Evolutionary conservation across 148 eudicot genomes (phyloP), one percentile per base, ranked within the genome.

Genomic region (Chenopodium formosanum): DNA sequence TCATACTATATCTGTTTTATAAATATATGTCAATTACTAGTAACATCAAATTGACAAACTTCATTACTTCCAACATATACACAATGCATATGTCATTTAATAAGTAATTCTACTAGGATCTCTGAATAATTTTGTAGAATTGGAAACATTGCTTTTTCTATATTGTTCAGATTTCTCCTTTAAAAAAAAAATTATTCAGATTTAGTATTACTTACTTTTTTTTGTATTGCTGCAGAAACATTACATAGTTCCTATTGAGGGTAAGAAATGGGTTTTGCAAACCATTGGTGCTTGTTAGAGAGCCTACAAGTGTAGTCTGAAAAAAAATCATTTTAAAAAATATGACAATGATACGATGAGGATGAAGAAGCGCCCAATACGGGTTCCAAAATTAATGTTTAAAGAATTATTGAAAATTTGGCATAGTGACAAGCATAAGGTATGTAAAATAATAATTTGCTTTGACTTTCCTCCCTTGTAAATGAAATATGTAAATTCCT

Each of bases 221-320:
- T 34, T 34, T 34, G 0, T 22, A 53, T 56, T 40, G 7, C 19
- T 75, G 19, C 40, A 75, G 66, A 75, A 75, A 32, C 78, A 75
- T 31, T 75, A 75, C 32, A 29, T 76, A 34, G 32, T 58, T 13
- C 46, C 66, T 27, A 4, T 56, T 31, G 78, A 56, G 31, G 78
- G 47, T 0, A 76, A 60, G 23, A 76, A 58, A 32, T 76, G 78
- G 78, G 47, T 76, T 73, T 73, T 73, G 27, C 14, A 46, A 46
- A 32, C 69, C 10, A 76, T 76, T 32, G 65, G 68, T 2, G 65
- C 34, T 3, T 8, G 66, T 58, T 76, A 31, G 78, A 76, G 68
- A n/a, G 48, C 11, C 16, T 58, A 58, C 29, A 73, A 73, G 75
- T 73, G 75, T 27, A 8, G 62, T 7, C 17, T 66, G 44, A 66